Evolutionary conservation across 2,329 filamentous ascomycete genomes (phyloP), one percentile per base, ranked within the genome.

Genomic region (Fonsecaea nubica): DNA sequence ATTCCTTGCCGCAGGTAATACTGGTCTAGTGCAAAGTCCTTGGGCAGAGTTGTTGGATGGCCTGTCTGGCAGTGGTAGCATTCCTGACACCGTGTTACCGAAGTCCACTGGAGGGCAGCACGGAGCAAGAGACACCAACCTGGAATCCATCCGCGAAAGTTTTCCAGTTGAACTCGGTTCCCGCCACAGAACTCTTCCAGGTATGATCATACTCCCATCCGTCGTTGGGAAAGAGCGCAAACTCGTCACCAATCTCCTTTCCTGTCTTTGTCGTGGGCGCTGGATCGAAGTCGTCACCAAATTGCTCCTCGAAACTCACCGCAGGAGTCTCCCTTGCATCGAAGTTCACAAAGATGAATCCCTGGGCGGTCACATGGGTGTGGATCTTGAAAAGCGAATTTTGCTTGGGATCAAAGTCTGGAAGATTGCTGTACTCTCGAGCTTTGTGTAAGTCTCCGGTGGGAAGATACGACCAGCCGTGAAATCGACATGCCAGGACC

Each of bases 391-490:
- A 82, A 0, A 89, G 80, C 7, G 82, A 80, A 66, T 89, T 87
- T 73, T 84, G 76, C n/a, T 79, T 77, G 75, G 83, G 85, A 72
- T 88, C 83, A 72, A 89, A 89, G n/a, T 82, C 84, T 2, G 80
- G 77, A 0, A 88, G 75, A n/a, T 83, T 80, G 56, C 86, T 81
- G 71, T 86, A 89, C 1, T 83, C 81, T 0, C 86, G 86, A 1
- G 87, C 86, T 74, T 88, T 88, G 38, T 86, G 82, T 3, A 89
- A 78, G 59, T 85, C 83, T 13, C 86, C 87, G 32, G 79, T 82
- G 0, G 86, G 77, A 42, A 85, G 82, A 66, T 88, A 89, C 1
- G 85, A 86, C 86, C 87, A 89, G 56, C 86, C 86, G 72, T 89
- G 87, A 72, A 89, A 89, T 64, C 84, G 83, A 79, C 87, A 89